Conservation (phyloP, 2,329 filamentous ascomycete species). For the Cladosporium sphaerospermum region DNA sequence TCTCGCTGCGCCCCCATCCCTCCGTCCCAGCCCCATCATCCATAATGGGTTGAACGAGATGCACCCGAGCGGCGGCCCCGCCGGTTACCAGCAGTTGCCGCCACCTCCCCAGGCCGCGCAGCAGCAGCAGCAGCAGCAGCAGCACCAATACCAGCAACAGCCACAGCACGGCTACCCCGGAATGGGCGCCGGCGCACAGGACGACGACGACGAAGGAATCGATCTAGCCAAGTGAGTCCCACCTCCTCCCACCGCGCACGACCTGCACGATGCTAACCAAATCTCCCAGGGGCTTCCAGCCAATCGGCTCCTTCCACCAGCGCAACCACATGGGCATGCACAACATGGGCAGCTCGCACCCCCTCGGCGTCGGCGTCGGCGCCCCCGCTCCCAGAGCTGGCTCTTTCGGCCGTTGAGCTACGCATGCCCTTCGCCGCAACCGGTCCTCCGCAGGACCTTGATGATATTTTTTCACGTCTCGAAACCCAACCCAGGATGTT, state of each 20-base stretch:
- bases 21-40: slow-evolving; percentile 13
- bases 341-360: slow-evolving; percentile 10
- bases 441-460: neutral
- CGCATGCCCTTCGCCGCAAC: neutral
- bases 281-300: slow-evolving; percentile 40
- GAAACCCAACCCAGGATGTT: neutral
- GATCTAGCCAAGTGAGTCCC: slow-evolving; percentile 44
- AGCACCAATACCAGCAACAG: slow-evolving; percentile 1
- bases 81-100: neutral
- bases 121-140: slow-evolving; percentile 7
- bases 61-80: neutral
- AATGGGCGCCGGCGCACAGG: slow-evolving; percentile 23
- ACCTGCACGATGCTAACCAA: slow-evolving; percentile 15
- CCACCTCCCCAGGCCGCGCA: neutral
- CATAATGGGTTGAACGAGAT: slow-evolving; percentile 14
- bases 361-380: slow-evolving; percentile 1
- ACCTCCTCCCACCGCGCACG: neutral
- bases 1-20: neutral
- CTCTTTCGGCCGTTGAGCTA: slow-evolving; percentile 1
- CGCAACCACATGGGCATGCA: slow-evolving; percentile 22
- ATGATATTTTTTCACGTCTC: neutral
- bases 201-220: slow-evolving; percentile 41
- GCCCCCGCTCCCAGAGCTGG: slow-evolving; percentile 3
- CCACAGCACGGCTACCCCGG: slow-evolving; percentile 5
- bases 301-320: slow-evolving; percentile 43